Conservation (phyloP, 495 filamentous ascomycete species). For the Monascus purpureus region DNA sequence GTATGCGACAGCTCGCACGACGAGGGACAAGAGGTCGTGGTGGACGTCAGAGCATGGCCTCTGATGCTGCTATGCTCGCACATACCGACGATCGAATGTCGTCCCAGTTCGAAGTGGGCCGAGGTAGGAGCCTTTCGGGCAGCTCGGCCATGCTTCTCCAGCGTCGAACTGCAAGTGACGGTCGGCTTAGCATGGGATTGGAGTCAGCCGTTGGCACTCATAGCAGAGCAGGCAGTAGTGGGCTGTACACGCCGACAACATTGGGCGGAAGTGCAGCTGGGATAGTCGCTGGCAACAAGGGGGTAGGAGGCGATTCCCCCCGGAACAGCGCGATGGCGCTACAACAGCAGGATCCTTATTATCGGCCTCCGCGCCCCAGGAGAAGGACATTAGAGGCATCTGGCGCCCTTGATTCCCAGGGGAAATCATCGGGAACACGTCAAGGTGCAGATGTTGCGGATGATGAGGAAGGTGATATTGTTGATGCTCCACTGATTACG, state of each 20-base stretch:
- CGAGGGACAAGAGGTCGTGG: constrained; percentile 49
- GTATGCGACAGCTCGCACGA: constrained; percentile 79
- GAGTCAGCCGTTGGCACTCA: constrained; percentile 33
- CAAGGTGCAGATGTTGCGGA: constrained; percentile 26
- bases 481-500: constrained; percentile 36
- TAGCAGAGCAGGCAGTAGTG: constrained; percentile 34
- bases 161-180: constrained; percentile 34
- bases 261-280: constrained; percentile 57
- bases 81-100: constrained; percentile 48
- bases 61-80: constrained; percentile 64
- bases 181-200: constrained; percentile 27
- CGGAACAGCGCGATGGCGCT: constrained; percentile 30
- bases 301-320: constrained; percentile 21
- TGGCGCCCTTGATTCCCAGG: constrained; percentile 23
- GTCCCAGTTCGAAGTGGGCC: constrained; percentile 50
- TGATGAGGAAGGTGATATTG: constrained; percentile 21
- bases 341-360: constrained; percentile 55
- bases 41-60: constrained; percentile 60
- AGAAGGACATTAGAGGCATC: constrained; percentile 41
- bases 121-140: constrained; percentile 68
- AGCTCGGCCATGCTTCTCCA: constrained; percentile 65
- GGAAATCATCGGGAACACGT: constrained; percentile 21
- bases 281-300: constrained; percentile 41
- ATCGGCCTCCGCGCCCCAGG: constrained; percentile 64
- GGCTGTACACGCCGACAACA: constrained; percentile 51